Conservation (phyloP, 176 grass and related monocot genomes). For the Bothriochloa decipiens region DNA sequence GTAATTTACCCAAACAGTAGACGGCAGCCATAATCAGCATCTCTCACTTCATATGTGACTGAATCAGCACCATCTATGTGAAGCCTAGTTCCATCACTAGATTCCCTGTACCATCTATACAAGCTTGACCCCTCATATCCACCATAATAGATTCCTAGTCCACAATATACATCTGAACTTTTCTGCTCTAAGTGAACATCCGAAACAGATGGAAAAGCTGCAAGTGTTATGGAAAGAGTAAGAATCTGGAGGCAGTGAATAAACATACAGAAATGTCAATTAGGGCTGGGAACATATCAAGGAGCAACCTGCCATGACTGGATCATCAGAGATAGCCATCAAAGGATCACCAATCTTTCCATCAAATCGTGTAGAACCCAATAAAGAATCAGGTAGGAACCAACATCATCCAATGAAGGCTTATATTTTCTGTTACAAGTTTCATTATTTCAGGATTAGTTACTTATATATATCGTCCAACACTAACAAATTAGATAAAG, state of each 20-base stretch:
- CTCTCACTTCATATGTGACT: constrained; percentile 79
- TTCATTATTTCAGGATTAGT: constrained; percentile 40
- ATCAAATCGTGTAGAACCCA: constrained; percentile 89
- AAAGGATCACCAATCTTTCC: constrained; percentile 72
- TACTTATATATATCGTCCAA: constrained; percentile 20
- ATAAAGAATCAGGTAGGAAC: constrained; percentile 69
- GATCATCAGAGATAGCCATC: constrained; percentile 57
- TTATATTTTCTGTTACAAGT: constrained; percentile 75
- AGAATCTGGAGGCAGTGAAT: constrained; percentile 39
- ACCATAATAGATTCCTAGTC: constrained; percentile 93
- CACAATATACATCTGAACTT: constrained; percentile 60
- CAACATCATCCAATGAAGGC: constrained; percentile 78
- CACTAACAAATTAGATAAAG: constrained; percentile 37
- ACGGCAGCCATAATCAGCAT: constrained; percentile 83
- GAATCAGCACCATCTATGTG: constrained; percentile 71
- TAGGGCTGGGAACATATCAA: constrained; percentile 32
- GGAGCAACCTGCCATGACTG: constrained; percentile 88
- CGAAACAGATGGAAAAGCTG: constrained; percentile 83
- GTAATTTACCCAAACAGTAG: constrained; percentile 84
- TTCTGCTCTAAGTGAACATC: constrained; percentile 72
- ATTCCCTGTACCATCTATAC: constrained; percentile 86
- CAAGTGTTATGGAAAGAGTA: constrained; percentile 37
- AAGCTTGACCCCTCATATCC: constrained; percentile 90
- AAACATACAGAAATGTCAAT: constrained; percentile 18
- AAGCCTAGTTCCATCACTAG: constrained; percentile 73